Conservation (phyloP, 2,329 filamentous ascomycete genomes). For the Colletotrichum salicis region DNA sequence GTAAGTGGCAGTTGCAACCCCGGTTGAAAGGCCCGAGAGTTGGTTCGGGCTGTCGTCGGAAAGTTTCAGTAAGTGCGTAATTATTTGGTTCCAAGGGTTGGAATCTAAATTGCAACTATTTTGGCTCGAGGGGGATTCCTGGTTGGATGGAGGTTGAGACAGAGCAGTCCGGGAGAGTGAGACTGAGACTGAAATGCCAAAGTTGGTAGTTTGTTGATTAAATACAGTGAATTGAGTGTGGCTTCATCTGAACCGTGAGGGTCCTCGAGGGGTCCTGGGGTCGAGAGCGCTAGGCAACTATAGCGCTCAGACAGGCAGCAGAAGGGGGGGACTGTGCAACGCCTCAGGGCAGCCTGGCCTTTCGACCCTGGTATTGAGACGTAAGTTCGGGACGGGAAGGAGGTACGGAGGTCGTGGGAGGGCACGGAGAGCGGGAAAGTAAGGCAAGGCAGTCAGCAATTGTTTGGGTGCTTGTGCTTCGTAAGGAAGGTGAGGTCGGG, state of each 20-base stretch:
- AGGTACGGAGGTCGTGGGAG: background rate
- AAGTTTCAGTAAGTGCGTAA: slow-evolving; percentile 2
- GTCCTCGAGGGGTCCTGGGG: slow-evolving; percentile 7
- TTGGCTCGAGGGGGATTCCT: background rate
- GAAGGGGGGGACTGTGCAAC: background rate
- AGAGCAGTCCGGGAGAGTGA: background rate
- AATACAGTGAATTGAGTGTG: background rate
- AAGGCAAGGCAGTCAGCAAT: background rate
- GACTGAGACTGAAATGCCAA: slow-evolving; percentile 5
- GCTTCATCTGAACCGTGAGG: slow-evolving; percentile 20
- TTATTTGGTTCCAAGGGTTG: slow-evolving; percentile 3
- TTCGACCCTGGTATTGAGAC: background rate
- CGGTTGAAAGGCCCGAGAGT: background rate
- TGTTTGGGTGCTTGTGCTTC: background rate
- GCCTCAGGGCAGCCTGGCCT: slow-evolving; percentile 26
- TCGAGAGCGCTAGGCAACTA: slow-evolving; percentile 28
- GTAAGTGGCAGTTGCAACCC: slow-evolving; percentile 1
- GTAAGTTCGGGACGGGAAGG: background rate
- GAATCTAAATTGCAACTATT: background rate
- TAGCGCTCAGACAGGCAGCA: slow-evolving; percentile 23
- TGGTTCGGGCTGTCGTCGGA: background rate
- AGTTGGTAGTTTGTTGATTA: slow-evolving; percentile 23
- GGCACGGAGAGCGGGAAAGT: slow-evolving; percentile 10
- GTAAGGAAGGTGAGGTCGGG: background rate
- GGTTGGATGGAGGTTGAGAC: slow-evolving; percentile 14